Evolutionary conservation across 2,329 filamentous ascomycete genomes (phyloP), one percentile per base, ranked within the genome.

Genomic region (Furcasterigmium sp.): DNA sequence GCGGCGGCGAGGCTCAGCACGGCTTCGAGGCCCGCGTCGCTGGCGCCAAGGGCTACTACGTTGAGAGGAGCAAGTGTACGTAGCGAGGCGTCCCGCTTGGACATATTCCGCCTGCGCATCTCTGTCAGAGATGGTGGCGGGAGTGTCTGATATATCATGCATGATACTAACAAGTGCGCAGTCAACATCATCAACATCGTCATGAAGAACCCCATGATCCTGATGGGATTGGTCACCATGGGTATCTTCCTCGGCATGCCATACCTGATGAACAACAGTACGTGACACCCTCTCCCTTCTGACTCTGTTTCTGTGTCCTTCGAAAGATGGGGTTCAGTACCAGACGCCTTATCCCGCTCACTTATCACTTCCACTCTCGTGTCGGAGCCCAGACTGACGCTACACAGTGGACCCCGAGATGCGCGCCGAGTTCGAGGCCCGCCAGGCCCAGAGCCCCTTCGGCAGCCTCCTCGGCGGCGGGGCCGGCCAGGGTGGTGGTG

Each of bases 201-300:
- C 21, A 73, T 96, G 56, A 93, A 93, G 72, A 95, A 88, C 60
- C 93, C 93, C 4, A 97, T 97, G 90, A 96, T 97, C 51, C 76
- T 98, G 47, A 85, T 98, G 72, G 90, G 85, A 5, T 67, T 95
- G 26, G 82, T 93, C 30, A 89, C 84, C 48, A 80, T 96, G 71
- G 83, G 70, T 5, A 72, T 96, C 52, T 90, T 95, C 50, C 76
- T 97, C 56, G 91, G 91, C 52, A 88, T 97, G 86, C 93, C 93
- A 13, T 93, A 96, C 65, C 65, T 98, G 44, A 82, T 97, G 70
- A 91, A 97, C 41, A 96, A 93, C 61, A 95, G 91, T 96, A 80
- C 50, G 88, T 78, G 7, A n/a, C n/a, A n/a, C n/a, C n/a, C n/a
- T n/a, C n/a, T n/a, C n/a, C n/a, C n/a, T n/a, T n/a, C n/a, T n/a